phyloP scores from a whole-genome alignment of 73 alveolate species.

The Urostyla sp. region DNA sequence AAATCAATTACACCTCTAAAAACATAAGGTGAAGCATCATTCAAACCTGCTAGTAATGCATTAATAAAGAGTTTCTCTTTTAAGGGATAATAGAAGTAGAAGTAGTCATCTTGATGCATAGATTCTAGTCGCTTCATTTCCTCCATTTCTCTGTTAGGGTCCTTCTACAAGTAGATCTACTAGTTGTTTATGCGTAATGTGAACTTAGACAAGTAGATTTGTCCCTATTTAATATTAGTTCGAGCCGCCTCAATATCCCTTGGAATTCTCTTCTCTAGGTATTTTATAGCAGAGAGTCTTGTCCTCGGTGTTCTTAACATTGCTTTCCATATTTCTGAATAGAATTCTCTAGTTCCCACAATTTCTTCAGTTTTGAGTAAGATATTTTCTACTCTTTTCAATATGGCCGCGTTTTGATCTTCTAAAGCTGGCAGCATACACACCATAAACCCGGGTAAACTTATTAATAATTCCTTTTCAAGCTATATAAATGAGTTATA shows the following conservation, averaged over 20 bases:
- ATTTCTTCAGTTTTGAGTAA: slow-evolving; percentile 73
- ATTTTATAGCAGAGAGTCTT: slow-evolving; percentile 85
- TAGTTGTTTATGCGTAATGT: slow-evolving; percentile 34
- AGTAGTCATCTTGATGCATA: slow-evolving; percentile 66
- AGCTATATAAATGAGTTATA: no score
- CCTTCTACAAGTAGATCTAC: slow-evolving; percentile 56
- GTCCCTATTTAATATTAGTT: slow-evolving; percentile 40
- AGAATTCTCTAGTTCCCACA: slow-evolving; percentile 82
- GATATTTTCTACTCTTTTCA: slow-evolving; percentile 78
- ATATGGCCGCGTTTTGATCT: slow-evolving; percentile 82
- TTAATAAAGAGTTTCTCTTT: slow-evolving; percentile 77
- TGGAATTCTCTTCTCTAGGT: slow-evolving; percentile 85
- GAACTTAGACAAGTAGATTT: slow-evolving; percentile 13
- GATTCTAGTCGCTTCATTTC: slow-evolving; percentile 62
- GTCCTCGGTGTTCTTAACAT: slow-evolving; percentile 85
- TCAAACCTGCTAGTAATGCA: slow-evolving; percentile 80
- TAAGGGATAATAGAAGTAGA: slow-evolving; percentile 82
- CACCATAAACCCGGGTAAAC: slow-evolving; percentile 86
- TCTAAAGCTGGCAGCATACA: slow-evolving; percentile 93
- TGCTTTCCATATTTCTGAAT: slow-evolving; percentile 89
- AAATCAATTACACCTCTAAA: slow-evolving; percentile 88
- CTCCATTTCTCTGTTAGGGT: slow-evolving; percentile 44
- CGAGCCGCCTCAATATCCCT: slow-evolving; percentile 70
- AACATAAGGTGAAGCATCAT: slow-evolving; percentile 77
- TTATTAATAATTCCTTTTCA: slow-evolving; percentile 81